phyloP scores from a whole-genome alignment of 2,329 filamentous ascomycete genomes.

The Penicillium sp. region DNA sequence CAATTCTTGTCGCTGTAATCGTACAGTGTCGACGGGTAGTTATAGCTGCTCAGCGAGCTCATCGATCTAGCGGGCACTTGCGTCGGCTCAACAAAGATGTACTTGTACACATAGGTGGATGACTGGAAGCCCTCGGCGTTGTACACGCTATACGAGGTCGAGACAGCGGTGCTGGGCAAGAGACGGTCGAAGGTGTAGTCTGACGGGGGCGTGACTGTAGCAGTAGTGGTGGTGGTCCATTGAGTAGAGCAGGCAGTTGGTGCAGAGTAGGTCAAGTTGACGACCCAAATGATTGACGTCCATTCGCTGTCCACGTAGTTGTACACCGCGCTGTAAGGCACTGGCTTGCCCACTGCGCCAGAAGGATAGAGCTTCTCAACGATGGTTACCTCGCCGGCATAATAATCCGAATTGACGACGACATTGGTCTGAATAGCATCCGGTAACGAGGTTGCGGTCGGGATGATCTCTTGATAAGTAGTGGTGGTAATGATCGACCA shows the following conservation, averaged over 20 bases:
- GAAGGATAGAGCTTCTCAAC: conserved; percentile 38
- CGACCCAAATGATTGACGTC: conserved; percentile 31
- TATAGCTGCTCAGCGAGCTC: conserved; percentile 28
- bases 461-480: conserved; percentile 28
- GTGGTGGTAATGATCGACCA: conserved; percentile 21
- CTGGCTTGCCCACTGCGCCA: conserved; percentile 28
- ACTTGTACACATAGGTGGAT: conserved; percentile 34
- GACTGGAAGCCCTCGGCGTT: conserved; percentile 32
- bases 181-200: conserved; percentile 18
- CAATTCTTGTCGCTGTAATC: conserved; percentile 19
- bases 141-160: conserved; percentile 33
- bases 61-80: conserved; percentile 35
- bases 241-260: conserved; percentile 37
- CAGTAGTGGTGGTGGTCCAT: conserved; percentile 36
- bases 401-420: conserved; percentile 23
- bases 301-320: conserved; percentile 15
- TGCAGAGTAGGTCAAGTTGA: conserved; percentile 38
- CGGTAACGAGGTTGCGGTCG: conserved; percentile 32
- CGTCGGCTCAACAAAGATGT: conserved; percentile 37
- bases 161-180: conserved; percentile 31
- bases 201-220: conserved; percentile 27
- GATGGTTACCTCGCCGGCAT: conserved; percentile 30
- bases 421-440: conserved; percentile 36
- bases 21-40: conserved; percentile 28
- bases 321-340: conserved; percentile 5